These are phyloP conservation scores for Suhomyces tanzawaensis DNA, from an alignment of 805 yeast species.

Conservation along the genomic window DNA sequence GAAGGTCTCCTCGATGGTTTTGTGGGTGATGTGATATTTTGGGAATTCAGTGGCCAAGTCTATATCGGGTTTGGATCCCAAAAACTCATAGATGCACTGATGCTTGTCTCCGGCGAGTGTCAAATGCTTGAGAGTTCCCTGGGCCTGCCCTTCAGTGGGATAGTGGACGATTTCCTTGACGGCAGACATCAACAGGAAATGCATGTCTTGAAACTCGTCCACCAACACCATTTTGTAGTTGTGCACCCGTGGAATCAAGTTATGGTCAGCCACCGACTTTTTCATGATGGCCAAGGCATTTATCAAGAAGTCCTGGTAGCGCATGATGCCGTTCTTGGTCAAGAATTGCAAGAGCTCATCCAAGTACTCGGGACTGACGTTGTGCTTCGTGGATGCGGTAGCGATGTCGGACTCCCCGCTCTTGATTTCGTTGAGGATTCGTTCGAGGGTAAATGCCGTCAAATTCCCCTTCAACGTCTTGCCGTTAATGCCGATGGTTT, in stretches of 20 bases:
- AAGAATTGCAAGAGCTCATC: slow-evolving; percentile 26
- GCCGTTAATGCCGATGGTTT: slow-evolving; percentile 28
- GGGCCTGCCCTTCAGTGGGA: slow-evolving; percentile 19
- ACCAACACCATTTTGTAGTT: slow-evolving; percentile 45
- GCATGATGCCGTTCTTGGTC: slow-evolving; percentile 30
- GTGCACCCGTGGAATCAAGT: slow-evolving; percentile 20
- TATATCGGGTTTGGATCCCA: slow-evolving; percentile 48
- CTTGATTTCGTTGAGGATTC: slow-evolving; percentile 21
- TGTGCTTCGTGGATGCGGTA: slow-evolving; percentile 22
- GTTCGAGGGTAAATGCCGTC: slow-evolving; percentile 22
- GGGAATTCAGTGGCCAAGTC: slow-evolving; percentile 22
- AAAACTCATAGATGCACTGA: slow-evolving; percentile 67
- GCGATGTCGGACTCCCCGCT: slow-evolving; percentile 19
- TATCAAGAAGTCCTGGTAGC: slow-evolving; percentile 36
- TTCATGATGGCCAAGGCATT: slow-evolving; percentile 28
- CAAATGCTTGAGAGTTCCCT: slow-evolving; percentile 42
- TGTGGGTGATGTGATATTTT: slow-evolving; percentile 18
- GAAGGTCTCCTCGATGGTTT: slow-evolving; percentile 51
- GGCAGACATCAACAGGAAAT: slow-evolving; percentile 47
- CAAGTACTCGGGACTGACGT: slow-evolving; percentile 27
- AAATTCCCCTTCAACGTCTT: slow-evolving; percentile 21
- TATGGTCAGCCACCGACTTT: slow-evolving; percentile 7
- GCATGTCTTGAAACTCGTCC: slow-evolving; percentile 76
- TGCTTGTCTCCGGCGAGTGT: slow-evolving; percentile 70
- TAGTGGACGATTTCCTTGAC: slow-evolving; percentile 37